A percentile compares a stretch with the other conserved stretches of the same genome.
phyloP scores from a whole-genome alignment of 2,329 filamentous ascomycete species.

The Aspergillus sclerotialis region DNA sequence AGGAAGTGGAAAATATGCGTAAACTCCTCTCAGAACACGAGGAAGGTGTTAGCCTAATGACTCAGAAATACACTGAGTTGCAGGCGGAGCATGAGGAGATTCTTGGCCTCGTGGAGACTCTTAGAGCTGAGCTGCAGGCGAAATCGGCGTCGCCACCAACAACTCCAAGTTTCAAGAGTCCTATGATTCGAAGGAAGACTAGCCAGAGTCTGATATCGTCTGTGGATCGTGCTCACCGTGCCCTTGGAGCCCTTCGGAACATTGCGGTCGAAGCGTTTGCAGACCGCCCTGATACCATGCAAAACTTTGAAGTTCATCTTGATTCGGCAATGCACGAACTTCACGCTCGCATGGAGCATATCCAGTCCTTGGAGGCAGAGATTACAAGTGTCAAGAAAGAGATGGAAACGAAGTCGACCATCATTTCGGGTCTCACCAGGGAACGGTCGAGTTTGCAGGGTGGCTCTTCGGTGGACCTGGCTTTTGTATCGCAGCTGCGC shows the following conservation, averaged over 20 bases:
- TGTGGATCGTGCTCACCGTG: constrained; percentile 85
- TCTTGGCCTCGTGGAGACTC: constrained; percentile 78
- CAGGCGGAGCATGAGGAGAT: constrained; percentile 75
- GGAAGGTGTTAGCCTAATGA: constrained; percentile 63
- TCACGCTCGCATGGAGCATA: constrained; percentile 76
- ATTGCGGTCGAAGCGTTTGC: constrained; percentile 85
- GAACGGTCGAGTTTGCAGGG: constrained; percentile 84
- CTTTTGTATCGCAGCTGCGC: constrained; percentile 76
- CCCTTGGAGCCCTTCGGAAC: constrained; percentile 81
- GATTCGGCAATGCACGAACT: constrained; percentile 91
- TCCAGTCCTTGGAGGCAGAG: constrained; percentile 82
- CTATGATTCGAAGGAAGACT: constrained; percentile 87
- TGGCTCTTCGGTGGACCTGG: constrained; percentile 76
- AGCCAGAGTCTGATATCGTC: constrained; percentile 75
- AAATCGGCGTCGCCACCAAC: constrained; percentile 54
- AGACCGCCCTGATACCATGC: constrained; percentile 71
- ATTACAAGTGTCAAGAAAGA: constrained; percentile 80
- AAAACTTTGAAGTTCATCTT: constrained; percentile 86
- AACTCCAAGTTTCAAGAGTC: constrained; percentile 40
- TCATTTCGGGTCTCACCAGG: constrained; percentile 88
- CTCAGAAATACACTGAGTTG: constrained; percentile 73
- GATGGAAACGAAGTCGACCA: constrained; percentile 93
- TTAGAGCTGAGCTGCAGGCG: constrained; percentile 81
- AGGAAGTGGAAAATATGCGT: constrained; percentile 67
- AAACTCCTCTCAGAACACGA: constrained; percentile 69